Conservation (phyloP, 208 protist species). For the Acanthamoeba sp. region DNA sequence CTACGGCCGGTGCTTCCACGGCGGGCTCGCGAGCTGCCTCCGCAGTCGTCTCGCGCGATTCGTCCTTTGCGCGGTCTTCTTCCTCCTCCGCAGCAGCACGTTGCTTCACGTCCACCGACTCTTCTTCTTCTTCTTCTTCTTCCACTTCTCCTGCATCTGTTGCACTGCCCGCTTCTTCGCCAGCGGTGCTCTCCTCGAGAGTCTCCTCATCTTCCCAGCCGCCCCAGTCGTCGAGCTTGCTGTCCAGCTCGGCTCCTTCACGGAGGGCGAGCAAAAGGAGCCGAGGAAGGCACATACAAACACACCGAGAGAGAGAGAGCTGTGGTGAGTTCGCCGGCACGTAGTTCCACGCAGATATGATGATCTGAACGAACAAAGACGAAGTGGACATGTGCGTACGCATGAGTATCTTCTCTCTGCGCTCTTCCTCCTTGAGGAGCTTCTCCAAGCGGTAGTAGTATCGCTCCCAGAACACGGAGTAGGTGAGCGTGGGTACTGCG, state of each 20-base stretch:
- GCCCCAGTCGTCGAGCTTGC: constrained; percentile 52
- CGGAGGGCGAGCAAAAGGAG: background rate
- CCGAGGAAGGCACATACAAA: background rate
- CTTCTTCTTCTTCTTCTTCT: constrained; percentile 5
- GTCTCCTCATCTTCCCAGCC: constrained; percentile 66
- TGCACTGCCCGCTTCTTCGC: background rate
- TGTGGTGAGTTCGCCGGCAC: too few relatives aligned
- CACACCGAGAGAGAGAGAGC: background rate
- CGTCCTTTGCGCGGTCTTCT: too few relatives aligned
- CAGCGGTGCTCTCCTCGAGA: background rate
- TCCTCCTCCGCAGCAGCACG: too few relatives aligned
- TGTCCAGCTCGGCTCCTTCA: constrained; percentile 53
- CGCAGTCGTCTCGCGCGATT: background rate
- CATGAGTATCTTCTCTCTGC: constrained; percentile 71
- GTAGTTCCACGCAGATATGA: too few relatives aligned
- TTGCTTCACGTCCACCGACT: background rate
- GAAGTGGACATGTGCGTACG: background rate
- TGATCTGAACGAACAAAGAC: background rate
- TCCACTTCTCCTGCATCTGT: background rate
- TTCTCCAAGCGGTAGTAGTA: constrained; percentile 74
- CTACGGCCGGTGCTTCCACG: background rate
- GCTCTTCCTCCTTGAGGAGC: constrained; percentile 70
- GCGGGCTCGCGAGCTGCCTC: background rate
- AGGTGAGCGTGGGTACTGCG: constrained; percentile 41
- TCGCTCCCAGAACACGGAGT: constrained; percentile 64